Conservation (phyloP, 768 basidiomycete genomes). For the Kwoniella sp. region DNA sequence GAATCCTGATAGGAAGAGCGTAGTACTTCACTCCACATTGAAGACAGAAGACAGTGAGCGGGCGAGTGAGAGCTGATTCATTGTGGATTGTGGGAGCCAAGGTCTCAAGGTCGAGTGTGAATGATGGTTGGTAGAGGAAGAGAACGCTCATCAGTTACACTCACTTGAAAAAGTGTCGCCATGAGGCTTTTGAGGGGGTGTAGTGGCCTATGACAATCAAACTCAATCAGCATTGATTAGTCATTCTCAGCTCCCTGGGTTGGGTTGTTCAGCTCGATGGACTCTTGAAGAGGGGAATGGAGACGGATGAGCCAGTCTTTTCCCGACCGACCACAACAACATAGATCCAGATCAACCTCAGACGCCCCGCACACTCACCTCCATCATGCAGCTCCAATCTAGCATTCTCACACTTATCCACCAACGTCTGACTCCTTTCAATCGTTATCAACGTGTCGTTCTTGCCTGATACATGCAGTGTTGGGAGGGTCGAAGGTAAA, state of each 20-base stretch:
- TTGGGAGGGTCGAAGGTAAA: constrained; percentile 38
- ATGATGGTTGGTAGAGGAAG: neutral
- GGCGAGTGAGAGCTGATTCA: too few relatives aligned
- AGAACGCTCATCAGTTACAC: constrained; percentile 2
- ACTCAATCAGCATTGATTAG: neutral
- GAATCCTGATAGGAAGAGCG: too few relatives aligned
- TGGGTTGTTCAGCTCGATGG: too few relatives aligned
- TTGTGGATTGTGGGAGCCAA: too few relatives aligned
- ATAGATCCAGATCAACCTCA: too few relatives aligned
- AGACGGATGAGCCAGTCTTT: too few relatives aligned
- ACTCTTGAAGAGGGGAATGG: too few relatives aligned
- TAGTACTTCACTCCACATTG: too few relatives aligned
- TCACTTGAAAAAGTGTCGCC: constrained; percentile 50
- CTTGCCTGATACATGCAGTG: constrained; percentile 49
- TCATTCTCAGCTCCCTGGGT: too few relatives aligned
- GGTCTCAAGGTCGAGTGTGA: neutral
- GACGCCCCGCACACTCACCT: constrained; percentile 22
- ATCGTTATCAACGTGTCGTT: constrained; percentile 53
- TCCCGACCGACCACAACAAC: too few relatives aligned
- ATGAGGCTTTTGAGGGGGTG: constrained; percentile 48
- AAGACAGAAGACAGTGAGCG: too few relatives aligned
- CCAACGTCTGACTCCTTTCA: constrained; percentile 45
- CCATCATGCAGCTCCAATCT: constrained; percentile 53
- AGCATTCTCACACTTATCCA: constrained; percentile 40
- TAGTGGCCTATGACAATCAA: constrained; percentile 42